Evolutionary conservation across 495 filamentous ascomycete species (phyloP).

Genomic region (Pyronema domesticum): DNA sequence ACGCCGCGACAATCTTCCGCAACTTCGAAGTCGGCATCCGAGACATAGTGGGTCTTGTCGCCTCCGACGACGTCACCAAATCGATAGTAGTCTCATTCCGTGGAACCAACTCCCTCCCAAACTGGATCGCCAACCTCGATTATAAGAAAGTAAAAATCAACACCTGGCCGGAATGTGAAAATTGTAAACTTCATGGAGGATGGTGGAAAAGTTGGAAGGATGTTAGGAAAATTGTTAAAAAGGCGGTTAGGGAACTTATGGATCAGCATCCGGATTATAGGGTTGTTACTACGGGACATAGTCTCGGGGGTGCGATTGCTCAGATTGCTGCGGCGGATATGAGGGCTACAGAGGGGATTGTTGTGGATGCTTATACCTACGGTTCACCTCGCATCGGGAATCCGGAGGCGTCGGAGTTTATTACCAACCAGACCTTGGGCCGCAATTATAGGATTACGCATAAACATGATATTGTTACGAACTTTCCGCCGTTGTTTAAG

Average conservation of each 20-base stretch:
- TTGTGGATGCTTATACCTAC: slow-evolving; percentile 34
- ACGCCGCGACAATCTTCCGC: slow-evolving; percentile 35
- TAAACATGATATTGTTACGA: slow-evolving; percentile 40
- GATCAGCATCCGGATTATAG: slow-evolving; percentile 29
- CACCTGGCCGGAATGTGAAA: slow-evolving; percentile 24
- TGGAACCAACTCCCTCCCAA: slow-evolving; percentile 43
- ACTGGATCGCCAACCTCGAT: slow-evolving; percentile 48
- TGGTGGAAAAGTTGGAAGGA: slow-evolving; percentile 39
- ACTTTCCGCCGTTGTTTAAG: slow-evolving; percentile 33
- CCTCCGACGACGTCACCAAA: slow-evolving; percentile 41
- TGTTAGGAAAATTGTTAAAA: slow-evolving; percentile 28
- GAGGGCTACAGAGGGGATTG: slow-evolving; percentile 29
- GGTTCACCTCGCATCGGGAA: slow-evolving; percentile 45
- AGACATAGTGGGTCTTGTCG: slow-evolving; percentile 53
- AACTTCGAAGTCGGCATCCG: slow-evolving; percentile 31
- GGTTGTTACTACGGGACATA: slow-evolving; percentile 41
- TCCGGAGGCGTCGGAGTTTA: slow-evolving; percentile 30
- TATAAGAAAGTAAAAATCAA: slow-evolving; percentile 9
- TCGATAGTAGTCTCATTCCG: slow-evolving; percentile 53
- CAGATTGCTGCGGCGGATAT: slow-evolving; percentile 39
- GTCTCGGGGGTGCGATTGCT: slow-evolving; percentile 44
- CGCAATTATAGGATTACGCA: slow-evolving; percentile 43
- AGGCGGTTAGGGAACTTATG: slow-evolving; percentile 27
- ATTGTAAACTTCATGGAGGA: slow-evolving; percentile 36
- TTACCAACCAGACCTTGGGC: slow-evolving; percentile 30